A percentile compares a stretch with the other conserved stretches of the same genome.
Conservation (phyloP, 192 early-diverging fungal species). For the Umbelopsis vinacea region DNA sequence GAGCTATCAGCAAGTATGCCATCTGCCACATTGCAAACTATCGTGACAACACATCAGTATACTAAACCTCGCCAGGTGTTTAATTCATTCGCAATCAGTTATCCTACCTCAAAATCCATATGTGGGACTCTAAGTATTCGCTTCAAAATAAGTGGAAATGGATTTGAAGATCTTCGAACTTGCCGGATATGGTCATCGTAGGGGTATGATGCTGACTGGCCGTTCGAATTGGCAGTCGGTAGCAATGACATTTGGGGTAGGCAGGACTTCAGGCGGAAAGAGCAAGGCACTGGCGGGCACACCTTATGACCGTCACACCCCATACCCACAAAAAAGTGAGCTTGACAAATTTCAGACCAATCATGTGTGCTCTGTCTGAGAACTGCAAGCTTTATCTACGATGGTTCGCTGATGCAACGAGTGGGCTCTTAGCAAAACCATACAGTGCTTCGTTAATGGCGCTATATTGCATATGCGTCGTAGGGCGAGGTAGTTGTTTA, state of each 20-base stretch:
- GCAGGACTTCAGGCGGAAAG: neutral
- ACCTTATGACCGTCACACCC: conserved; percentile 17
- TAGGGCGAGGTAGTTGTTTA: too few species aligned
- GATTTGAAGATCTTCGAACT: conserved; percentile 30
- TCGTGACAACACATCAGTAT: neutral
- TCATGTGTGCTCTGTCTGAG: neutral
- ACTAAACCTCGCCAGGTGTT: too few species aligned
- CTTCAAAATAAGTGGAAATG: conserved; percentile 58
- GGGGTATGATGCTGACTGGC: conserved; percentile 10
- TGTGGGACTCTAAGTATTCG: conserved; percentile 66
- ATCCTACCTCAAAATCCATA: conserved; percentile 76
- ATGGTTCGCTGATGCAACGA: too few species aligned
- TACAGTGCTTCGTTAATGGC: too few species aligned
- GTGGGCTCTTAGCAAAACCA: too few species aligned
- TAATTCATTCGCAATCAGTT: too few species aligned
- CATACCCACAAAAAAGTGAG: neutral
- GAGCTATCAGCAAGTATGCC: conserved; percentile 81
- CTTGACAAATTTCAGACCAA: conserved; percentile 15
- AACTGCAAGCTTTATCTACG: too few species aligned
- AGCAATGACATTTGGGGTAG: conserved; percentile 27
- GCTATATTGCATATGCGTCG: too few species aligned
- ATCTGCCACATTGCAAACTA: conserved; percentile 89
- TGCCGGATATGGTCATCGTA: conserved; percentile 15
- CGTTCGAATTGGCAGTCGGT: conserved; percentile 19
- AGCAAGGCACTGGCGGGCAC: neutral